phyloP scores from a whole-genome alignment of 2,329 filamentous ascomycete genomes.

The Nakataea oryzae region DNA sequence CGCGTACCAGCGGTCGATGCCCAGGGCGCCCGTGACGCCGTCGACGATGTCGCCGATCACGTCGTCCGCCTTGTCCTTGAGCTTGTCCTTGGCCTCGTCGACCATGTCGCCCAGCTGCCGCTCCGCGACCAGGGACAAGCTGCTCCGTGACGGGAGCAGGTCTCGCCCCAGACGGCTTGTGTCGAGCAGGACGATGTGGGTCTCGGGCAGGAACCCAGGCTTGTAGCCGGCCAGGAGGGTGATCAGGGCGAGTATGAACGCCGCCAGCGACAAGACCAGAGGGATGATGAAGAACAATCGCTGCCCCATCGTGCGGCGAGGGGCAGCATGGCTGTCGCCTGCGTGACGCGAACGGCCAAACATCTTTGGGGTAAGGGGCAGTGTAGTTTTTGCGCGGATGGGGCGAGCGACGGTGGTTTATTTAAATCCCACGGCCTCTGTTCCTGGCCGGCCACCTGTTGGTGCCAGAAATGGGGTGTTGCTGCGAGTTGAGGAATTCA shows the following conservation, averaged over 20 bases:
- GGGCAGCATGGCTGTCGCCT: neutral
- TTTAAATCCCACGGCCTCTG: neutral
- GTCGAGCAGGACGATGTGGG: slow-evolving; percentile 30
- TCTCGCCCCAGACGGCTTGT: slow-evolving; percentile 28
- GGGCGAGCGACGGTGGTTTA: neutral
- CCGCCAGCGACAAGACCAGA: slow-evolving; percentile 20
- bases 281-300: slow-evolving; percentile 11
- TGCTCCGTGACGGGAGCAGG: slow-evolving; percentile 17
- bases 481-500: neutral
- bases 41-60: slow-evolving; percentile 9
- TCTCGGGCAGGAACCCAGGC: slow-evolving; percentile 23
- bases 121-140: slow-evolving; percentile 11
- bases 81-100: slow-evolving; percentile 7
- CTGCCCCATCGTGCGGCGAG: slow-evolving; percentile 2
- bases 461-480: neutral
- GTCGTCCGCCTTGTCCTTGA: slow-evolving; percentile 11
- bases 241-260: slow-evolving; percentile 24
- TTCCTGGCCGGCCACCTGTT: neutral
- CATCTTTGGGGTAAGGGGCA: neutral
- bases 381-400: neutral
- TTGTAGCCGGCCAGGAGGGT: slow-evolving; percentile 26
- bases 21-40: slow-evolving; percentile 15
- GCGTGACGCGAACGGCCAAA: neutral
- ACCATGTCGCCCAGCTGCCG: slow-evolving; percentile 11
- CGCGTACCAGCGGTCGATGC: slow-evolving; percentile 22